Evolutionary conservation across 768 basidiomycete genomes (phyloP), one percentile per base, ranked within the genome.

Genomic region (Omphalotus guepiniiformis): DNA sequence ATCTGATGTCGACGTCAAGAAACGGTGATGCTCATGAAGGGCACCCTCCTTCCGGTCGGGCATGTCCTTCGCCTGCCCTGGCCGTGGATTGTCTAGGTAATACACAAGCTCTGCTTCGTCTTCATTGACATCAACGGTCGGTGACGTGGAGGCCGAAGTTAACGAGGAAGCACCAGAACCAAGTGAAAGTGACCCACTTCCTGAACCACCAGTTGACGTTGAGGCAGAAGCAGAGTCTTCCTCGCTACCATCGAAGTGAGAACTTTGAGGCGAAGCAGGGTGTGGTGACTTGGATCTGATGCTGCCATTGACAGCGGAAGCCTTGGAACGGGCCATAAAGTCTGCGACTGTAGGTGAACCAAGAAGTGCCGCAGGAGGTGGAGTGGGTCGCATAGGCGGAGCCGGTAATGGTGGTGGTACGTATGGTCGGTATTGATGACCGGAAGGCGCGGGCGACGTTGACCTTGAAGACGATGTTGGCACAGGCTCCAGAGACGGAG

Each of bases 221-320:
- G 72, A 71, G 15, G 64, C 67, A 2, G 64, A 68, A 21, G 42
- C 53, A 25, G 68, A 68, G 15, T 66, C 66, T 44, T 69, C 71
- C 37, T 71, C 70, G 43, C 68, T 69, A 39, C 46, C 44, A 16
- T 71, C 75, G 47, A 71, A 80, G 26, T 71, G 69, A 11, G 75
- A 73, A 48, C 72, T 72, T 29, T 73, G 63, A 5, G 80, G 79
- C 6, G 80, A 79, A 3, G 72, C 65, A 13, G 66, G 66, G 29
- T 62, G 62, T 22, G n/a, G n/a, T n/a, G n/a, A n/a, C n/a, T n/a
- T n/a, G n/a, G n/a, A n/a, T n/a, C 55, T 55, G 35, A 46, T 27
- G 19, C 30, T 32, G 30, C 9, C 9, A 32, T n/a, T n/a, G n/a
- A 32, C 30, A 32, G 9, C 30, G n/a, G 30, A n/a, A 32, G 30